Percentiles rank a stretch among this genome's conserved stretches.
Conservation (phyloP, 768 basidiomycete species). For the Rhodosporidiobolus odoratus region DNA sequence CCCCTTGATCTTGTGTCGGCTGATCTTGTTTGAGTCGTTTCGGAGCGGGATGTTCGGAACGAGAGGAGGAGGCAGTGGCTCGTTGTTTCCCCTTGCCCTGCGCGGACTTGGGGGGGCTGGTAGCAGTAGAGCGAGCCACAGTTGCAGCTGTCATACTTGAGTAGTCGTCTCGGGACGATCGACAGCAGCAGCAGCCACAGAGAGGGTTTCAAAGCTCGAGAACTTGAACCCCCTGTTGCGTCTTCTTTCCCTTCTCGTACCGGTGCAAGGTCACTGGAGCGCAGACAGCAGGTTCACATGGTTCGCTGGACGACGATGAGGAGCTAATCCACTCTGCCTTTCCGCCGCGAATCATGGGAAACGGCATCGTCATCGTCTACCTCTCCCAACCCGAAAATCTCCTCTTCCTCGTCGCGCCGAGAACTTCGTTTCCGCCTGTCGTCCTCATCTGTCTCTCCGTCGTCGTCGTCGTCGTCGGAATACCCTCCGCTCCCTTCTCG, state of each 20-base stretch:
- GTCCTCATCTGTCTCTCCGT: background rate
- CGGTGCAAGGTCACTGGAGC: no score
- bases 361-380: slow-evolving; percentile 33
- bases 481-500: background rate
- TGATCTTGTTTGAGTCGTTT: background rate
- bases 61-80: background rate
- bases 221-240: no score
- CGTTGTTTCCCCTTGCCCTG: slow-evolving; percentile 30
- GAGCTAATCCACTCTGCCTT: background rate
- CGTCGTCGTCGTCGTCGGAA: slow-evolving; percentile 15
- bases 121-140: background rate
- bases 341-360: no score
- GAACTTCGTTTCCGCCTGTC: background rate
- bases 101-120: slow-evolving; percentile 16
- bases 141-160: no score
- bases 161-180: background rate
- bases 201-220: no score
- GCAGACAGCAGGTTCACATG: no score
- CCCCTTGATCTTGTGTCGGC: background rate
- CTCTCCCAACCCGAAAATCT: slow-evolving; percentile 32
- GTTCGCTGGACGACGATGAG: no score
- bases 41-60: background rate
- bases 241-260: no score
- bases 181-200: background rate
- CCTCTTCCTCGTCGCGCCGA: slow-evolving; percentile 17